Percentiles rank a stretch among this genome's conserved stretches.
phyloP scores from a whole-genome alignment of 2,329 filamentous ascomycete species.

The Calonectria crousiana region DNA sequence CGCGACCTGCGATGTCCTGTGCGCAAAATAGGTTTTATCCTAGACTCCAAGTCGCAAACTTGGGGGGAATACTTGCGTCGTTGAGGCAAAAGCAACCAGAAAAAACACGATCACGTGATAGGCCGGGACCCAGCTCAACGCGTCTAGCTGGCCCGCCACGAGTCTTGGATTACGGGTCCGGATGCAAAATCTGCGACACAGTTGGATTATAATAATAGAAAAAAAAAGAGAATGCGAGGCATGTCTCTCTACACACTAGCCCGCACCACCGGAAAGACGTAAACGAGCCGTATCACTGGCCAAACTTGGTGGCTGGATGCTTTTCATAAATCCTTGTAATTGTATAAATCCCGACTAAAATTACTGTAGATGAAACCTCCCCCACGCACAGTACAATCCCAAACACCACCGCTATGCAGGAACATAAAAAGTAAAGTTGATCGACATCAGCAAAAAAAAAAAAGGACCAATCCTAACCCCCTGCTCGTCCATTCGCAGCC shows the following conservation, averaged over 20 bases:
- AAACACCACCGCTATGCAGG: slow-evolving; percentile 44
- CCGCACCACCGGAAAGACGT: background rate
- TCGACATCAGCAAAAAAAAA: slow-evolving; percentile 24
- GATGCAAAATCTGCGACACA: slow-evolving; percentile 8
- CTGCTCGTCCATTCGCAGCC: slow-evolving; percentile 21
- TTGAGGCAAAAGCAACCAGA: slow-evolving; percentile 41
- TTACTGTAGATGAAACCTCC: slow-evolving; percentile 6
- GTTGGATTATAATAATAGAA: slow-evolving; percentile 6
- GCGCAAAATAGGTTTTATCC: slow-evolving; percentile 42
- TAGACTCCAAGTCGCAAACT: slow-evolving; percentile 44
- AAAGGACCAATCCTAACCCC: slow-evolving; percentile 9
- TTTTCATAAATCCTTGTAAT: slow-evolving; percentile 4
- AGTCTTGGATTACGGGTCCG: slow-evolving; percentile 9
- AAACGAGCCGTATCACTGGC: background rate
- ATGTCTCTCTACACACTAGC: background rate
- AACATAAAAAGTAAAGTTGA: slow-evolving; percentile 13
- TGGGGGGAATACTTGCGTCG: slow-evolving; percentile 30
- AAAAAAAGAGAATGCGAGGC: background rate
- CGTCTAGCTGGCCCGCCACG: slow-evolving; percentile 14
- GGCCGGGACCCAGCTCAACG: slow-evolving; percentile 31
- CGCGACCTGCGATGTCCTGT: slow-evolving; percentile 47
- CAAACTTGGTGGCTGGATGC: background rate
- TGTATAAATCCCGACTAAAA: slow-evolving; percentile 15
- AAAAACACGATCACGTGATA: slow-evolving; percentile 41
- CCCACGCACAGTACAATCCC: slow-evolving; percentile 21